These are phyloP conservation scores for Avicennia marina DNA, from an alignment of 257 asterid genomes.

Conservation along the genomic window DNA sequence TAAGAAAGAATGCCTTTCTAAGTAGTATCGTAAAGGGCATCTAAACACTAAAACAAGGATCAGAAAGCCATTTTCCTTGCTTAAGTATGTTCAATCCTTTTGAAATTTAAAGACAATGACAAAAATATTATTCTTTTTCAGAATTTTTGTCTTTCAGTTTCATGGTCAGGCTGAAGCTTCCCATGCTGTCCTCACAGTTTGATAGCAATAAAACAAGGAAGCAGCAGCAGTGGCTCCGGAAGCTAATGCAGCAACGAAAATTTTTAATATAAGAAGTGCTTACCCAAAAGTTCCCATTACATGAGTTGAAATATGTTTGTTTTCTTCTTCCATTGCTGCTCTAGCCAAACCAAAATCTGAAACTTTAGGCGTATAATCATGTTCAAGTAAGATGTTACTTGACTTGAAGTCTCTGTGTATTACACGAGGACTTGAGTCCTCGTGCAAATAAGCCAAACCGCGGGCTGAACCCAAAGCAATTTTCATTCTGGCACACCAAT, in stretches of 20 bases:
- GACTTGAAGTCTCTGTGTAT: constrained; percentile 96
- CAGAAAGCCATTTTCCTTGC: too few species aligned
- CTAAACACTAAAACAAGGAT: too few species aligned
- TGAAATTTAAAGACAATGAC: too few species aligned
- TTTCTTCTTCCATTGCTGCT: constrained; percentile 73
- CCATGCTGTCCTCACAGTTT: too few species aligned
- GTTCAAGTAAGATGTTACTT: constrained; percentile 78
- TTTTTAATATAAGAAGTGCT: constrained; percentile 4
- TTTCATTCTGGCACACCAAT: constrained; percentile 79
- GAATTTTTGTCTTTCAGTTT: too few species aligned
- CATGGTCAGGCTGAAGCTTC: too few species aligned
- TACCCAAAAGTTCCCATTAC: constrained; percentile 99
- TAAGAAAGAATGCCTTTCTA: too few species aligned
- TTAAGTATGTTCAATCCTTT: too few species aligned
- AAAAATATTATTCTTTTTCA: too few species aligned
- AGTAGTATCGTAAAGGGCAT: too few species aligned
- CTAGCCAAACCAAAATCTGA: constrained; percentile 97
- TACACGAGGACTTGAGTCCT: constrained; percentile 96
- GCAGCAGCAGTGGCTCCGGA: too few species aligned
- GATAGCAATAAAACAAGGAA: not conserved
- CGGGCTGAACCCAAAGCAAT: constrained; percentile 91
- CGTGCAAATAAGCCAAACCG: constrained; percentile 89
- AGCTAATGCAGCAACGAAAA: too few species aligned
- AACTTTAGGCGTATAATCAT: constrained; percentile 85
- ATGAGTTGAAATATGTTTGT: constrained; percentile 73